Base-by-base conservation (phyloP, 2,329 filamentous ascomycete genomes). In the Myriosclerotinia curreyana region DNA sequence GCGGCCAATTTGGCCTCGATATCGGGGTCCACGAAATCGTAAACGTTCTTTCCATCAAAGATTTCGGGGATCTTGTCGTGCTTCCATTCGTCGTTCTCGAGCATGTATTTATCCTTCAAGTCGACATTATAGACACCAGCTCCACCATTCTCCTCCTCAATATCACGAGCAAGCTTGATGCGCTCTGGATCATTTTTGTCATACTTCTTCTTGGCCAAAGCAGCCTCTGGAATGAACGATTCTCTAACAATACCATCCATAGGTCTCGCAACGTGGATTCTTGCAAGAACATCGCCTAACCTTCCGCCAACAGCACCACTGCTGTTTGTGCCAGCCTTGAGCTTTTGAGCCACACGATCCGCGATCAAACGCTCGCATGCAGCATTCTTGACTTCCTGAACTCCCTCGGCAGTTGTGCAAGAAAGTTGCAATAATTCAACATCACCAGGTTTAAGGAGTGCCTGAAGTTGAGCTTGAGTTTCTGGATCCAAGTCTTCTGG, bases 221-320 rank as follows among this genome's bases (percentile, higher is more conserved):
- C 83, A 8, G 85, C 92, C 63, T 97, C 92, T 5, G 95, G 96
- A 67, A 99, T 94, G 74, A 90, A 96, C 0, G 90, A 85, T 78
- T 96, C 90, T 51, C 89, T 86, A 25, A 84, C 83, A 60, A 89
- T 82, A 68, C 92, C 92, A 68, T 88, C 90, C 78, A 96, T 86
- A 61, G 95, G 96, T 74, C 92, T 86, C n/a, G 95, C 95, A 68
- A 99, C 96, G 79, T 99, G 96, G 65, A 99, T 99, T 75, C 96
- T 87, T 67, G 91, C 86, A 76, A 99, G 88, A 60, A 99, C 90
- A 74, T 98, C 93, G 44, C 90, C 92, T 64, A 98, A 83, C 73
- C 96, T 86, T 59, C 89, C 88, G 65, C 91, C 90, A 64, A 92
- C 86, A 50, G 85, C 83, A 71, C 93, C 92, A 64, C 84, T 88